These are phyloP conservation scores for Trichoderma gracile DNA, from an alignment of 2,329 filamentous ascomycete species.

Conservation along the genomic window DNA sequence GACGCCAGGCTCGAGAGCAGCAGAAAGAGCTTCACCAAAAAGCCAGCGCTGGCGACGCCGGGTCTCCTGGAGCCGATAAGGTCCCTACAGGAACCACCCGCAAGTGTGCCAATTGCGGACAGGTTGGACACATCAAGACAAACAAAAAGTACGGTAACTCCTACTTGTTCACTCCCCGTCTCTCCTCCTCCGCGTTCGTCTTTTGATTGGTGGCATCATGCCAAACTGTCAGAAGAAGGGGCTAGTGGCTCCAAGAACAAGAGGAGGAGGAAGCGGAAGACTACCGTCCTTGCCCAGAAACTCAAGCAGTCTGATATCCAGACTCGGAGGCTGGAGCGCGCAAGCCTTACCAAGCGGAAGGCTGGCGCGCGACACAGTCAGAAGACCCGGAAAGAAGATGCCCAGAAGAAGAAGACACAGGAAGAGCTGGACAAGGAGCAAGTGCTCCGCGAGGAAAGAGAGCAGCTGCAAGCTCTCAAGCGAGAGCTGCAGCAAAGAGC, in stretches of 20 bases:
- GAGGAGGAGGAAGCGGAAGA: slow-evolving; percentile 29
- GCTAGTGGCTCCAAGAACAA: slow-evolving; percentile 20
- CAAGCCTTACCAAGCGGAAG: slow-evolving; percentile 22
- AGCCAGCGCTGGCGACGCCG: slow-evolving; percentile 46
- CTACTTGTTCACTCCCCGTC: slow-evolving; percentile 29
- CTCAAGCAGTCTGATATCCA: slow-evolving; percentile 33
- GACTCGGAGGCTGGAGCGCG: slow-evolving; percentile 21
- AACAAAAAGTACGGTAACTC: slow-evolving; percentile 81
- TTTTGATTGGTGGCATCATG: slow-evolving; percentile 41
- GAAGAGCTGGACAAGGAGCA: slow-evolving; percentile 29
- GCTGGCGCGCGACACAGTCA: slow-evolving; percentile 20
- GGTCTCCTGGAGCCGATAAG: slow-evolving; percentile 54
- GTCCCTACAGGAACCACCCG: slow-evolving; percentile 69
- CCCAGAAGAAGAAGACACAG: slow-evolving; percentile 26
- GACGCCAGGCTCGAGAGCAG: slow-evolving; percentile 85
- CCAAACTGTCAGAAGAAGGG: slow-evolving; percentile 25
- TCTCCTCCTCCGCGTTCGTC: slow-evolving; percentile 35
- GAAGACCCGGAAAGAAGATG: slow-evolving; percentile 23
- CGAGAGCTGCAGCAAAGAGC: slow-evolving; percentile 29
- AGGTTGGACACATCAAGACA: slow-evolving; percentile 96
- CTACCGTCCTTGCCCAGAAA: slow-evolving; percentile 28
- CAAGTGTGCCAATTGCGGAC: slow-evolving; percentile 97
- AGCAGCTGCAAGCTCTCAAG: slow-evolving; percentile 28
- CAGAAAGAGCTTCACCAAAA: slow-evolving; percentile 68
- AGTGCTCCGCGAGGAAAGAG: slow-evolving; percentile 27